Percentiles rank a stretch among this genome's conserved stretches.
Conservation (phyloP, 1,139 yeast genomes). For the Geotrichum aggregatum region DNA sequence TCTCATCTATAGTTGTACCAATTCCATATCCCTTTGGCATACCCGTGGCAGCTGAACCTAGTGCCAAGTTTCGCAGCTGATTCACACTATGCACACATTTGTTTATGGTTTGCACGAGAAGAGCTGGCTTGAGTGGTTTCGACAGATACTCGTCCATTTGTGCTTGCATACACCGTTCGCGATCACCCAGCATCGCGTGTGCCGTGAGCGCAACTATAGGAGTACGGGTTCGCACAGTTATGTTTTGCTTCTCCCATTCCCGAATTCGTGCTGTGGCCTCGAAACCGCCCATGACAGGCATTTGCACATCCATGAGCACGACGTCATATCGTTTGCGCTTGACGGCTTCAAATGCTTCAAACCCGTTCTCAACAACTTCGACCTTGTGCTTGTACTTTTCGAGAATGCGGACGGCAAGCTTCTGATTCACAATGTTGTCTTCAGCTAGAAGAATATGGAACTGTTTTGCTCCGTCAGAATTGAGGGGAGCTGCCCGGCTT, state of each 20-base stretch:
- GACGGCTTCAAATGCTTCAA: slow-evolving; percentile 76
- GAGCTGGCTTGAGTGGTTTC: slow-evolving; percentile 78
- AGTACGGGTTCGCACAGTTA: slow-evolving; percentile 71
- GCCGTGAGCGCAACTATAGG: slow-evolving; percentile 89
- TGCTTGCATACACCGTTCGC: slow-evolving; percentile 78
- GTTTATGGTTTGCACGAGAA: slow-evolving; percentile 76
- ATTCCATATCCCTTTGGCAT: slow-evolving; percentile 24
- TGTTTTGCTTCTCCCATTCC: slow-evolving; percentile 79
- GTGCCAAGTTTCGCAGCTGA: slow-evolving; percentile 39
- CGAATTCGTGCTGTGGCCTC: slow-evolving; percentile 83
- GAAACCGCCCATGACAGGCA: slow-evolving; percentile 95
- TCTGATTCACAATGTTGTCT: slow-evolving; percentile 82
- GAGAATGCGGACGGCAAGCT: slow-evolving; percentile 56
- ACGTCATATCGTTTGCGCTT: slow-evolving; percentile 66
- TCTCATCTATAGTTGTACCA: slow-evolving; percentile 21
- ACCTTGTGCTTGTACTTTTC: slow-evolving; percentile 25
- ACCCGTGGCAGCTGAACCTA: slow-evolving; percentile 33
- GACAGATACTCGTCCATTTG: slow-evolving; percentile 90
- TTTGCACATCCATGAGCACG: slow-evolving; percentile 87
- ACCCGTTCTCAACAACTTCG: slow-evolving; percentile 65
- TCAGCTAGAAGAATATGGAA: slow-evolving; percentile 77
- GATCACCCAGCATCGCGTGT: slow-evolving; percentile 87
- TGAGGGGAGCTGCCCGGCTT: slow-evolving; percentile 72
- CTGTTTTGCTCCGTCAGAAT: slow-evolving; percentile 72
- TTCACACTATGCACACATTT: slow-evolving; percentile 63